Evolutionary conservation across 441 rosid genomes (phyloP).

Genomic region (Raphanus hybrid): DNA sequence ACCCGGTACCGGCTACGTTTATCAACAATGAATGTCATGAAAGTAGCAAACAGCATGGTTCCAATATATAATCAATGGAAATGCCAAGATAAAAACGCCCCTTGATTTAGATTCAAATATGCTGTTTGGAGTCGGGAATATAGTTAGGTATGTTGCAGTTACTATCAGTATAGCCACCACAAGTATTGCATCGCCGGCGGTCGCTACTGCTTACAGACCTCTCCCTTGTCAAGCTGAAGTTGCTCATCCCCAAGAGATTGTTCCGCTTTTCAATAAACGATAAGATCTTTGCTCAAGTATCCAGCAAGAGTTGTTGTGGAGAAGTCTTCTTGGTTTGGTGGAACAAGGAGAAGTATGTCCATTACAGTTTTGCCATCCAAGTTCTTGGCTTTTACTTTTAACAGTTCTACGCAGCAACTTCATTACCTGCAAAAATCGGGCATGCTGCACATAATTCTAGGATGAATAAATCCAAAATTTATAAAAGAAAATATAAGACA

Average conservation of each 20-base stretch:
- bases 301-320: not conserved
- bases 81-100: too few species aligned
- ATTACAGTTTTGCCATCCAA: not conserved
- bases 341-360: not conserved
- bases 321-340: not conserved
- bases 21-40: not conserved
- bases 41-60: not conserved
- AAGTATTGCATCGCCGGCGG: constrained; percentile 11
- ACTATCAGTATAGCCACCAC: constrained; percentile 41
- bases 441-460: too few species aligned
- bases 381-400: not conserved
- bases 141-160: constrained; percentile 30
- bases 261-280: constrained; percentile 35
- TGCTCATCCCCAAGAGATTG: constrained; percentile 11
- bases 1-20: not conserved
- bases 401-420: not conserved
- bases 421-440: not conserved
- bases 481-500: too few species aligned
- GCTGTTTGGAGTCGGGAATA: not conserved
- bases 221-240: not conserved
- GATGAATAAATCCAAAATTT: not conserved
- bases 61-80: not conserved
- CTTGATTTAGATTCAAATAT: too few species aligned
- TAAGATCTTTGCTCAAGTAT: constrained; percentile 5
- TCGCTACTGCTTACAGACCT: constrained; percentile 1